Base-by-base conservation (phyloP, 2,329 filamentous ascomycete genomes). In the Dothidotthia symphoricarpi region DNA sequence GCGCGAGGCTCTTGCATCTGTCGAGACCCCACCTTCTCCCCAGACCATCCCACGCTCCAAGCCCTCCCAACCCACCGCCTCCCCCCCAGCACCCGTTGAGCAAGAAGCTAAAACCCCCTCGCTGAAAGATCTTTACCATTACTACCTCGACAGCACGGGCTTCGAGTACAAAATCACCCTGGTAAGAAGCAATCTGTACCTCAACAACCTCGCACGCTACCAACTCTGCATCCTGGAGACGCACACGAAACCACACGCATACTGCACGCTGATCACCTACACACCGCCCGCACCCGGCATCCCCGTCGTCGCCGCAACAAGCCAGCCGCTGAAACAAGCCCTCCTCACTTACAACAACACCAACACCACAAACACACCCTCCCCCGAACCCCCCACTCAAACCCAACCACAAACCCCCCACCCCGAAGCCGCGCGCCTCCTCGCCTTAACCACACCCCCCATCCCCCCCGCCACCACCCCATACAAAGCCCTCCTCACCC, bases 151-250 rank as follows among this genome's bases (percentile, higher is more conserved):
- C 58, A 38, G 54, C 3, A 75, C 75, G 0, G 76, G 75, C 31
- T 86, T 88, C 59, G 63, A 70, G 3, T 88, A 88, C 65, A 73
- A 82, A 36, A 67, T 86, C 40, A 72, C 73, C 0, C 67, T 93
- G 11, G 74, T 74, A 3, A 77, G 84, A 19, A 59, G 57, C 57
- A 77, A 66, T 63, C 72, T 57, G 26, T 63, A 44, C 4, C 68
- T 70, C 9, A 75, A 76, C 26, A 57, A 66, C 1, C 77, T 77
- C 28, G 78, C 88, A 54, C 78, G 75, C 24, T 82, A 66, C 40
- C 46, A 50, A 5, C 36, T 67, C 22, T 60, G 55, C 2, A 36
- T 68, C 11, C 57, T 63, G 36, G 62, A 67, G 36, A 60, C 53
- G 25, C 53, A 67, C 37, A 51, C 52, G 2, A 51, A 49, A 10